Base-by-base conservation (phyloP, 192 early-diverging fungal species). In the Tieghemiomyces parasiticus region DNA sequence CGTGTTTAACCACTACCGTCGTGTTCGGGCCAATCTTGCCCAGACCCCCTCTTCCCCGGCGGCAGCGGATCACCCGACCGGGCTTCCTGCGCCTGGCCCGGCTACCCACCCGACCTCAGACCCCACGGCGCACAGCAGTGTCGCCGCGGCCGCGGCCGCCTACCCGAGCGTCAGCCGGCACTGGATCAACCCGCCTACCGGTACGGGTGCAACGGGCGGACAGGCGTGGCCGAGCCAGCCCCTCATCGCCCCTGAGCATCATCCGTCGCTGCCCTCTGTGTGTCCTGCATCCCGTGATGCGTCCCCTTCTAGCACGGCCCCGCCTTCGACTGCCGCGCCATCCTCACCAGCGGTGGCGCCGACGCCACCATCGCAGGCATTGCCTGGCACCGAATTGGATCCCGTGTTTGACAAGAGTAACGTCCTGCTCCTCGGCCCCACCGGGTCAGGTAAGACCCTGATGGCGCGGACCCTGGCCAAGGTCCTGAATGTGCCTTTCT, bases 381-480 rank as follows among this genome's bases (percentile, higher is more conserved):
- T n/a, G n/a, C n/a, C n/a, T n/a, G n/a, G n/a, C n/a, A n/a, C n/a
- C n/a, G n/a, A n/a, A n/a, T n/a, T n/a, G n/a, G n/a, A n/a, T n/a
- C n/a, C 86, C 0, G 71, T 82, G 53, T 78, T 89, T 45, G 91
- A 93, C 42, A 93, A 93, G 67, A 93, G 91, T 74, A 93, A 93
- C 52, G 86, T 93, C 4, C 71, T 93, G 20, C 64, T 93, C 51
- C 63, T 93, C 32, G 91, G 91, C 1, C 91, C 91, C 0, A 90
- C 89, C 0, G 91, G 91, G 0, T 89, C 85, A 3, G 91, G 89
- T 55, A 88, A 93, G 67, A 93, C 91, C 10, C 71, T 93, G 31
- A 65, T 90, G 25, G 87, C 86, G 8, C 80, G 81, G 55, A 93
- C 91, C 19, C 67, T 89, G 34, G 89, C 91, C 24, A 79, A 90